phyloP scores from a whole-genome alignment of 2,329 filamentous ascomycete genomes.

The Cladophialophora carrionii region DNA sequence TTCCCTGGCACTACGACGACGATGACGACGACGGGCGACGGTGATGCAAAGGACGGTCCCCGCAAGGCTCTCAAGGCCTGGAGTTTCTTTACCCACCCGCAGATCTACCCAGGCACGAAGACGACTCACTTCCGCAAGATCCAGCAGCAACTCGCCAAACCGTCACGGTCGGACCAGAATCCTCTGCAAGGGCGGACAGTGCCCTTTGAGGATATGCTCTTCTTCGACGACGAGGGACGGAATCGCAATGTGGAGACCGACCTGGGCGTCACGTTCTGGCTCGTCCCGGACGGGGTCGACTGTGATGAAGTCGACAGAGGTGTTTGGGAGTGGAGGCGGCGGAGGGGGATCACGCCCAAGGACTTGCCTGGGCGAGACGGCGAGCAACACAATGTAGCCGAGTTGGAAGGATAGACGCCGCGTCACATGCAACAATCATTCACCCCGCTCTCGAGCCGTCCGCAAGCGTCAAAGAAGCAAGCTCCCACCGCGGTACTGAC shows the following conservation, averaged over 20 bases:
- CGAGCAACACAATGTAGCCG: background rate
- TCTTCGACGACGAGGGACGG: slow-evolving; percentile 89
- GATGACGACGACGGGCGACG: background rate
- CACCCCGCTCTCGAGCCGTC: background rate
- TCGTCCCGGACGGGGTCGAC: slow-evolving; percentile 78
- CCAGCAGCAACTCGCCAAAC: slow-evolving; percentile 53
- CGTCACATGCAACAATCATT: background rate
- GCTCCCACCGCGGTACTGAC: background rate
- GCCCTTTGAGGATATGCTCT: slow-evolving; percentile 81
- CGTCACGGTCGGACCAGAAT: background rate
- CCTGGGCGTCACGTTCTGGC: slow-evolving; percentile 80
- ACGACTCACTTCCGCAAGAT: slow-evolving; percentile 80
- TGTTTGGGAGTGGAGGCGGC: slow-evolving; percentile 77
- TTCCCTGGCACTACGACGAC: slow-evolving; percentile 35
- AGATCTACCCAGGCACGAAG: slow-evolving; percentile 76
- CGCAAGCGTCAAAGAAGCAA: background rate
- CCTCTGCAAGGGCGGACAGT: slow-evolving; percentile 52
- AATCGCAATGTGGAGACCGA: slow-evolving; percentile 77
- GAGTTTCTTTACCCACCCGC: slow-evolving; percentile 60
- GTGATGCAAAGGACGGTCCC: slow-evolving; percentile 53
- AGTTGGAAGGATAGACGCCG: slow-evolving; percentile 15
- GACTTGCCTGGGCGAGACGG: slow-evolving; percentile 9
- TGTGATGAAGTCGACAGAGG: slow-evolving; percentile 78
- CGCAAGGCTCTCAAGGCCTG: slow-evolving; percentile 57
- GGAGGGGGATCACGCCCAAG: slow-evolving; percentile 57